Evolutionary conservation across 2,329 filamentous ascomycete species (phyloP), one percentile per base, ranked within the genome.

Genomic region (Pseudophaeomoniella oleicola): DNA sequence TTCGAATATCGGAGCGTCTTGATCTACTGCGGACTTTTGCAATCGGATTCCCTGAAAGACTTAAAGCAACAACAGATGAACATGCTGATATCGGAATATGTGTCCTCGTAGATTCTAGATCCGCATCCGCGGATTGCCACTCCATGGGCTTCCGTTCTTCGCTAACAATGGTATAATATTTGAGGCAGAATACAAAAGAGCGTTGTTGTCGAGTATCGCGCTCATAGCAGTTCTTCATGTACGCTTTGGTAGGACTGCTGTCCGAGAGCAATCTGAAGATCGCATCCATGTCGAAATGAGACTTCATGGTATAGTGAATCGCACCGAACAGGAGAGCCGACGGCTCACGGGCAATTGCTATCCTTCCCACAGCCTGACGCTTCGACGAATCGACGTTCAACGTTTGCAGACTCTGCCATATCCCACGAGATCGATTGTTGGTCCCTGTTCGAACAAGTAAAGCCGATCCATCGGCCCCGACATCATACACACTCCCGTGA

Each of bases 181-280:
- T 75, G 50, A 78, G 76, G 30, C 64, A 69, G 49, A 78, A 77
- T 44, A 75, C 67, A 50, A 77, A 75, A 5, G 66, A 69, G 4
- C 67, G 59, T 44, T 72, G 72, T 10, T 64, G 66, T 5, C 67
- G 55, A 3, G 55, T 47, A 17, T 66, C 57, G 2, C 52, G 42
- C 12, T 59, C 52, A 36, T 58, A 73, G n/a, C 67, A 64, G 16
- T 70, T 60, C 40, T 67, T 57, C 56, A 69, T 64, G 39, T 67
- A 60, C 5, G 69, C 65, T 16, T 41, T 42, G 4, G 38, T 42
- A 18, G 37, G 41, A 10, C 40, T 51, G n/a, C 67, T 64, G 10
- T 66, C 60, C 4, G 75, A 62, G 12, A 78, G 57, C 42, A 72
- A 62, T 12, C 55, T 52, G 39, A 72, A 70, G 1, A 78, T 56